Evolutionary conservation across 768 basidiomycete genomes (phyloP), one percentile per base, ranked within the genome.

Genomic region (Serendipita sp.): DNA sequence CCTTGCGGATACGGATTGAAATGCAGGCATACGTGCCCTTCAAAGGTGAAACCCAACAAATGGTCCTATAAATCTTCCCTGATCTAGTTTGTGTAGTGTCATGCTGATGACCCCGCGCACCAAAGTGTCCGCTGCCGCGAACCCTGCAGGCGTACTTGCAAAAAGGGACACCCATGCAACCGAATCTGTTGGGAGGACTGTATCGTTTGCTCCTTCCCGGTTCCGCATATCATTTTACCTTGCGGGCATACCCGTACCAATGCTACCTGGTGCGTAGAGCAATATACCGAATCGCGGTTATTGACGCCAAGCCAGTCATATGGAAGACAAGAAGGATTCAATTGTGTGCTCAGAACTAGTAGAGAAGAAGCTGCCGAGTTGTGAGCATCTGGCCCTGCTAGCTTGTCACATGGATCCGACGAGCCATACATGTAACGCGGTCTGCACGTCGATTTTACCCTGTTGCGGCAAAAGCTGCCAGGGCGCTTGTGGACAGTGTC

Each of bases 11-110:
- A 74, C 8, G 74, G 76, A 16, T 72, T 88, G 32, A 71, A 73
- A 23, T 88, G 86, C 68, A 86, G 86, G 2, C 86, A 88, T 69
- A 72, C 77, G 2, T 88, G 86, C 69, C 81, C 83, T 0, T 84
- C 77, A 66, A 81, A 82, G 72, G 84, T 84, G 70, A 41, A 1
- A 8, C 10, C 44, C 8, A n/a, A 13, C 5, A 28, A 47, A 35
- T 36, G 2, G 5, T 8, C 15, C 7, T 38, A 28, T 3, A 41
- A 2, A 44, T 44, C 41, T 34, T 23, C 2, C 30, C 16, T 48
- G 38, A 7, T 45, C 64, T 30, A 44, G 10, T 15, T 65, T 66
- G 45, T 34, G 4, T 66, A 86, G 81, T 86, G 85, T 65, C 84
- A 86, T 66, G 76, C 79, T 0, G 85, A 85, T 56, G 80, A 84